phyloP scores from a whole-genome alignment of 148 eudicot genomes.

The Fagopyrum esculentum region DNA sequence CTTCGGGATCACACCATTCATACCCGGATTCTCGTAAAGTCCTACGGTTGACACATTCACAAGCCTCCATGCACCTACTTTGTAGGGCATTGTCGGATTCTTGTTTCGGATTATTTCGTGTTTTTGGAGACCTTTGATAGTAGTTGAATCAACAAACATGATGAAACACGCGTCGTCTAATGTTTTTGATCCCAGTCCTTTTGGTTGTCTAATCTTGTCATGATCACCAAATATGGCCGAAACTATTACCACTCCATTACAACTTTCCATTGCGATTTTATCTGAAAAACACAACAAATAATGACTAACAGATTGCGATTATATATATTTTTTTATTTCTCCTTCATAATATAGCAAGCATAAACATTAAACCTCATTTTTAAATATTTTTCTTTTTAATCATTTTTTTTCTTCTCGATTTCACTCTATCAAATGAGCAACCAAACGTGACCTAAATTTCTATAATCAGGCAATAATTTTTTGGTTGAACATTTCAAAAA shows the following conservation, averaged over 20 bases:
- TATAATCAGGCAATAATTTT: not conserved
- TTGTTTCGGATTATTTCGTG: constrained; percentile 48
- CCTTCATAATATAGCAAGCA: too few species aligned
- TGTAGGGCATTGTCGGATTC: constrained; percentile 20
- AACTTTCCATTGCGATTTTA: constrained; percentile 46
- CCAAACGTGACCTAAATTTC: too few species aligned
- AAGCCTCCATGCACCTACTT: constrained; percentile 79
- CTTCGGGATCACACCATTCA: constrained; percentile 89
- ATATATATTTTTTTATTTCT: too few species aligned
- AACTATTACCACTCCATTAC: constrained; percentile 67
- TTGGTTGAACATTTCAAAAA: not conserved
- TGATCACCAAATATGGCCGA: constrained; percentile 88
- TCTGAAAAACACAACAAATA: constrained; percentile 31
- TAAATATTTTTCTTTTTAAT: too few species aligned
- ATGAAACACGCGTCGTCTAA: constrained; percentile 66
- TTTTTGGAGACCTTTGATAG: constrained; percentile 39
- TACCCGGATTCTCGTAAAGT: constrained; percentile 60
- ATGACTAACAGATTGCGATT: too few species aligned
- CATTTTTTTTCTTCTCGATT: too few species aligned
- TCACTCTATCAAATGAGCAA: too few species aligned
- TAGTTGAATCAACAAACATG: constrained; percentile 77
- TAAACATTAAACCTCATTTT: too few species aligned
- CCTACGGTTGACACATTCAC: constrained; percentile 34
- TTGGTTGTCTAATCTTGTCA: constrained; percentile 91
- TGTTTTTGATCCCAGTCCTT: constrained; percentile 67